Evolutionary conservation across 805 yeast species (phyloP).

Genomic region (Sugiyamaella lignohabitans): DNA sequence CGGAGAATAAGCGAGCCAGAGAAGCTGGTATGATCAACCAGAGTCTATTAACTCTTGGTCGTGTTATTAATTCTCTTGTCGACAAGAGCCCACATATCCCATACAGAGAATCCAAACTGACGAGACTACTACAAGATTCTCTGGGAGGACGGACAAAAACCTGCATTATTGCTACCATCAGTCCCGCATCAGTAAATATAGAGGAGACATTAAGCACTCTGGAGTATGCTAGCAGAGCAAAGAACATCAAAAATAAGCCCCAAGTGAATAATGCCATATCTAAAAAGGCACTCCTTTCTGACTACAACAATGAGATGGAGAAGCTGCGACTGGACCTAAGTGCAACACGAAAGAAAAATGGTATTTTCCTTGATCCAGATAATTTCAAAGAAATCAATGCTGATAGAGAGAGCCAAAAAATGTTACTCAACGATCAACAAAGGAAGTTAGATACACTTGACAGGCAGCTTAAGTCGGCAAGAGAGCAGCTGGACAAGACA

Average conservation of each 20-base stretch:
- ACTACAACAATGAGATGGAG: constrained; percentile 50
- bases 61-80: constrained; percentile 73
- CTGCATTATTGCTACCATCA: constrained; percentile 76
- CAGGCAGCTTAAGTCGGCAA: constrained; percentile 39
- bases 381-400: constrained; percentile 40
- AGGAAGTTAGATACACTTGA: constrained; percentile 43
- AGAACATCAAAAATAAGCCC: constrained; percentile 66
- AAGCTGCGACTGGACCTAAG: constrained; percentile 51
- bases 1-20: constrained; percentile 74
- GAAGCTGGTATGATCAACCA: constrained; percentile 94
- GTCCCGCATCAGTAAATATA: constrained; percentile 70
- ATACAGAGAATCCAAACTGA: constrained; percentile 75
- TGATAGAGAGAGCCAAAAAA: constrained; percentile 45
- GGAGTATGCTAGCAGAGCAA: constrained; percentile 84
- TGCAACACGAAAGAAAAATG: constrained; percentile 60
- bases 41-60: constrained; percentile 76
- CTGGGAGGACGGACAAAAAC: constrained; percentile 87
- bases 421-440: constrained; percentile 46
- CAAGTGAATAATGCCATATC: constrained; percentile 41
- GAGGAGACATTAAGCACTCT: constrained; percentile 81
- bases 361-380: constrained; percentile 53
- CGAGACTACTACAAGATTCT: constrained; percentile 72
- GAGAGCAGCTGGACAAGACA: constrained; percentile 24
- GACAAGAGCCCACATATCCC: constrained; percentile 70
- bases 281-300: constrained; percentile 48